A percentile compares a stretch with the other conserved stretches of the same genome.
Conservation (phyloP, 768 basidiomycete species). For the Tulasnella sp. region DNA sequence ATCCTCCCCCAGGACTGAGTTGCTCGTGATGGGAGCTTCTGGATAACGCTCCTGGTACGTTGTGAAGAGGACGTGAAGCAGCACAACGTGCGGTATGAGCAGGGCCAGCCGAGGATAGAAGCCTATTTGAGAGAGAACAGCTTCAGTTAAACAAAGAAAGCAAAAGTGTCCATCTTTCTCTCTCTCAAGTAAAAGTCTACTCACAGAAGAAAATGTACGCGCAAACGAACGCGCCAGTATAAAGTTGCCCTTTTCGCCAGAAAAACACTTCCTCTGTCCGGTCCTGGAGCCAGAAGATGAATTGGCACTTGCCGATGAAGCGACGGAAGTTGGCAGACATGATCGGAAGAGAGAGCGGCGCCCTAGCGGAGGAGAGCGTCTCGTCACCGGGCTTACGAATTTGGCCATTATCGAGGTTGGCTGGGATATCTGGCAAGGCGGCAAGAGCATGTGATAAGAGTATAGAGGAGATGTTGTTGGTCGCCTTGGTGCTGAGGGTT, state of each 20-base stretch:
- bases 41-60: constrained; percentile 41
- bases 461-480: constrained; percentile 24
- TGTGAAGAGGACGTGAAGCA: constrained; percentile 56
- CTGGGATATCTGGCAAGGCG: constrained; percentile 13
- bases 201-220: constrained; percentile 69
- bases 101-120: constrained; percentile 64
- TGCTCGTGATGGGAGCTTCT: background rate
- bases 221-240: constrained; percentile 64
- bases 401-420: background rate
- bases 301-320: constrained; percentile 64
- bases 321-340: constrained; percentile 71
- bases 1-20: background rate
- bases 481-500: constrained; percentile 18
- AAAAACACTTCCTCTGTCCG: constrained; percentile 72
- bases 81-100: constrained; percentile 49
- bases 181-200: constrained; percentile 23
- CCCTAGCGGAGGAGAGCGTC: constrained; percentile 19
- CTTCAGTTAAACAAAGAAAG: background rate
- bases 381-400: background rate
- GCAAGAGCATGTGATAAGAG: constrained; percentile 23
- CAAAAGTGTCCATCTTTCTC: no score
- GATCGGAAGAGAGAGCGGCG: constrained; percentile 61
- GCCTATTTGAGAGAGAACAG: constrained; percentile 33
- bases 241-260: constrained; percentile 68
- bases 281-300: constrained; percentile 85